Percentiles rank a stretch among this genome's conserved stretches.
Conservation (phyloP, 2,329 filamentous ascomycete genomes). For the Diplodia seriata region DNA sequence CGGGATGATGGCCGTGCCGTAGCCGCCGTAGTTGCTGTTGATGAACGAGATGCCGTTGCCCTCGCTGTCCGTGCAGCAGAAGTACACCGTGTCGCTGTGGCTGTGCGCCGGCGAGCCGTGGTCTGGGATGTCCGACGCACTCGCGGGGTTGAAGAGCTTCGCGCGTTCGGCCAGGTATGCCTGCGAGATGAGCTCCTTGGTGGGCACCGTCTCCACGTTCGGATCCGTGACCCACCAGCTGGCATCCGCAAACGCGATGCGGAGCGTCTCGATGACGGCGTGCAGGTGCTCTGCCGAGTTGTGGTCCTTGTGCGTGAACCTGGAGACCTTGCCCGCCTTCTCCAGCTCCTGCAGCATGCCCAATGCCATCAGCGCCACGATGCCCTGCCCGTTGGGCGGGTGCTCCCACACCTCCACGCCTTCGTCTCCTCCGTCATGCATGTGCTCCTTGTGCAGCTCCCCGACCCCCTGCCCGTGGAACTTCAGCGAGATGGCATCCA, state of each 20-base stretch:
- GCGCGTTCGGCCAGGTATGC: conserved; percentile 75
- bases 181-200: conserved; percentile 71
- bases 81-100: conserved; percentile 93
- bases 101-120: conserved; percentile 79
- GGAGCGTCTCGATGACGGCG: conserved; percentile 83
- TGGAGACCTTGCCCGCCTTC: conserved; percentile 73
- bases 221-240: conserved; percentile 92
- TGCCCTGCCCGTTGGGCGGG: conserved; percentile 93
- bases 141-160: conserved; percentile 65
- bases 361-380: conserved; percentile 91
- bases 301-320: conserved; percentile 74
- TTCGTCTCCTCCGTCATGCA: conserved; percentile 49
- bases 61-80: conserved; percentile 77
- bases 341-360: conserved; percentile 91
- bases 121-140: conserved; percentile 60
- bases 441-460: conserved; percentile 49
- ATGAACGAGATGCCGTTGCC: conserved; percentile 97
- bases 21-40: conserved; percentile 90
- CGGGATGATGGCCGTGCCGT: conserved; percentile 88
- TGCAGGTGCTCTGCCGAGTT: conserved; percentile 80
- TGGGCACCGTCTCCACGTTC: conserved; percentile 72
- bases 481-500: conserved; percentile 82
- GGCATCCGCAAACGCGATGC: conserved; percentile 88
- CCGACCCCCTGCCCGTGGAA: conserved; percentile 71
- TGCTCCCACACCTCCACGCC: conserved; percentile 93